Conservation (phyloP, 257 asterid species). For the Fraxinus americana region DNA sequence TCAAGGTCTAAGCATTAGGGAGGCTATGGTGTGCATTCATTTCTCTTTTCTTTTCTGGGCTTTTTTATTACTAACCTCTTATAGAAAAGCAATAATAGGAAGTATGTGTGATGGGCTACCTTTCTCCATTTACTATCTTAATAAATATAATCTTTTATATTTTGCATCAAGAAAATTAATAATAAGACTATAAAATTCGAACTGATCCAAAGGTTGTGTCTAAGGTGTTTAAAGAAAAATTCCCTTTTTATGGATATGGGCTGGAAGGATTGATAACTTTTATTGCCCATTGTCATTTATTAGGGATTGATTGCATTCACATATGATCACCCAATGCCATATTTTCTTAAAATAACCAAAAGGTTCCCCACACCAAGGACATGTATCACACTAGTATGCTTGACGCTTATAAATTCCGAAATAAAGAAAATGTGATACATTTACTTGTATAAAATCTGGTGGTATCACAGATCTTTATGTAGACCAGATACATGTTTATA, state of each 20-base stretch:
- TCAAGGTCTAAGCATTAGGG: not conserved
- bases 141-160: too few species aligned
- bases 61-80: not conserved
- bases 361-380: not conserved
- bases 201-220: not conserved
- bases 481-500: not conserved
- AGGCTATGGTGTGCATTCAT: not conserved
- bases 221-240: not conserved
- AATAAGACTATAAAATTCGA: too few species aligned
- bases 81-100: not conserved
- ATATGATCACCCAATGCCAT: not conserved
- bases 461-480: not conserved
- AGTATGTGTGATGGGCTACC: not conserved
- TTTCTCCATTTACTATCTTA: not conserved
- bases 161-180: not conserved
- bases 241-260: not conserved
- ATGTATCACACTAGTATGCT: not conserved
- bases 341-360: not conserved
- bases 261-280: not conserved
- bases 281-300: not conserved
- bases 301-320: not conserved
- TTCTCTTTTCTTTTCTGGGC: not conserved
- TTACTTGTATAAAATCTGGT: not conserved
- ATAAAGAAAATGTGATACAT: not conserved
- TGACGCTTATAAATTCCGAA: not conserved